Conservation (phyloP, 2,329 filamentous ascomycete species). For the Ustulina deusta region DNA sequence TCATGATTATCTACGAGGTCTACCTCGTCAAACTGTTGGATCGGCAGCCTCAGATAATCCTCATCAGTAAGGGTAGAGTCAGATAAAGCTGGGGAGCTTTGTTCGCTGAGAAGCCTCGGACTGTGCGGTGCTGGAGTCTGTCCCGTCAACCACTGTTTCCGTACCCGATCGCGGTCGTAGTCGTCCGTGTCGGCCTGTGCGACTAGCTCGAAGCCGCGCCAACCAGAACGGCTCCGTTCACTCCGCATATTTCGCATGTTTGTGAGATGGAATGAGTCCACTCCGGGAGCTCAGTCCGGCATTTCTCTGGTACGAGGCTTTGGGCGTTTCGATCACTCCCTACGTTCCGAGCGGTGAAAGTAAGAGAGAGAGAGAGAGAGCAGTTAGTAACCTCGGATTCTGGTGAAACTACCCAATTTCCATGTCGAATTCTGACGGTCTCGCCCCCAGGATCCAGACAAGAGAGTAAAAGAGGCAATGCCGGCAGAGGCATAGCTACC, state of each 20-base stretch:
- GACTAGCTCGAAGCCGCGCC: conserved; percentile 40
- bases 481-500: conserved; percentile 5
- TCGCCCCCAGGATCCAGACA: conserved; percentile 20
- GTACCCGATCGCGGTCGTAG: conserved; percentile 19
- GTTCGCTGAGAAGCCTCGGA: conserved; percentile 18
- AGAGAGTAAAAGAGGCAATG: conserved; percentile 7
- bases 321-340: not conserved
- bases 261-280: not conserved
- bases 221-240: conserved; percentile 27
- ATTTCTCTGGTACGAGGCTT: conserved; percentile 11
- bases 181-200: conserved; percentile 41
- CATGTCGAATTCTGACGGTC: not conserved
- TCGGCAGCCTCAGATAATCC: conserved; percentile 44
- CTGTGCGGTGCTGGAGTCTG: conserved; percentile 31
- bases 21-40: conserved; percentile 42
- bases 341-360: not conserved
- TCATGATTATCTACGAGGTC: conserved; percentile 35
- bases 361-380: not conserved
- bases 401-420: not conserved
- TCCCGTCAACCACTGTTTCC: conserved; percentile 28
- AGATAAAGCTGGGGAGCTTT: conserved; percentile 44
- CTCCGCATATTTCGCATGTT: conserved; percentile 39
- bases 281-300: conserved; percentile 3
- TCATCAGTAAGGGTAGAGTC: conserved; percentile 42
- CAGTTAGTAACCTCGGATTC: not conserved